Conservation (phyloP, 352 stramenopile genomes). For the Pythium vanterpoolii region DNA sequence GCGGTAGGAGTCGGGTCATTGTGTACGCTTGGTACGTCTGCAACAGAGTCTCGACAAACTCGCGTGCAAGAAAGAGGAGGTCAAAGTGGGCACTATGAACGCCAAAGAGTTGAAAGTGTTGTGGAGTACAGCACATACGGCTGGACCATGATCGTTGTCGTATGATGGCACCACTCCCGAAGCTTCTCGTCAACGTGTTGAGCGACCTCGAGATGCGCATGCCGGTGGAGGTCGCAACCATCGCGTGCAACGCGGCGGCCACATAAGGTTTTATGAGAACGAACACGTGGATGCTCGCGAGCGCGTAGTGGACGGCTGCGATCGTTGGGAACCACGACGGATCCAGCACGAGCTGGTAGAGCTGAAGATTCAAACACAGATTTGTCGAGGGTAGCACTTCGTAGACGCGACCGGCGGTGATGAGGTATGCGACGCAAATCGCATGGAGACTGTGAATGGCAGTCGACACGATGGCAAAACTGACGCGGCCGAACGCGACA, state of each 20-base stretch:
- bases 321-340: background rate
- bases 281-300: background rate
- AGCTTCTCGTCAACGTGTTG: too few species aligned
- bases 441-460: background rate
- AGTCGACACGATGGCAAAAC: background rate
- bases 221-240: too few species aligned
- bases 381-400: background rate
- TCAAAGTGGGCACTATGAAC: background rate
- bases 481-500: background rate
- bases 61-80: background rate
- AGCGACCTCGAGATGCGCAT: too few species aligned
- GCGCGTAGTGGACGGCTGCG: background rate
- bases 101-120: background rate
- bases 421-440: background rate
- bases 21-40: background rate
- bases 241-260: too few species aligned
- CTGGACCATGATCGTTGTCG: too few species aligned
- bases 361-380: background rate
- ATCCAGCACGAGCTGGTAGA: background rate
- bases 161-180: too few species aligned
- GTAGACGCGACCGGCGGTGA: background rate
- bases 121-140: too few species aligned
- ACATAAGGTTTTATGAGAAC: background rate
- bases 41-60: background rate
- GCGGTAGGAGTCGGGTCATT: background rate